These are phyloP conservation scores for Monosporozyma servazzii DNA, from an alignment of 805 yeast genomes.

Conservation along the genomic window DNA sequence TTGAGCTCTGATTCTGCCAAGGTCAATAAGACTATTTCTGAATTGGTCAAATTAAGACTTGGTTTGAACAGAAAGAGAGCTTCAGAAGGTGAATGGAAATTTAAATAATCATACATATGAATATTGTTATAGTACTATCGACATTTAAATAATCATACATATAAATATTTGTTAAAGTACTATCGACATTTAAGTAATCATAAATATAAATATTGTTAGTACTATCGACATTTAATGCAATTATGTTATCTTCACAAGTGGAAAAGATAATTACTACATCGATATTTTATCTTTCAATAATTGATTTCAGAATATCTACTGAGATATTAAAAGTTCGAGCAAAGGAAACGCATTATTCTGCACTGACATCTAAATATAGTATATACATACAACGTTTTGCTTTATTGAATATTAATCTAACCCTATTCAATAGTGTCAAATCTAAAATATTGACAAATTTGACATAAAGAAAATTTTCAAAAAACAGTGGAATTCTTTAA, in stretches of 20 bases:
- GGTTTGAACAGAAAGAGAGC: constrained; percentile 20
- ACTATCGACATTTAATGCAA: neutral
- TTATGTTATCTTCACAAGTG: too few species aligned
- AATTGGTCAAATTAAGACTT: constrained; percentile 30
- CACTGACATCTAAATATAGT: too few species aligned
- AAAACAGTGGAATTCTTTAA: too few species aligned
- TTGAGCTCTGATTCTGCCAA: constrained; percentile 20
- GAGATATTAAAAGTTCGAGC: too few species aligned
- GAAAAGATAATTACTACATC: too few species aligned
- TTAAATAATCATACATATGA: neutral
- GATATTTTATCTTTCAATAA: too few species aligned
- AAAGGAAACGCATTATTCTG: too few species aligned
- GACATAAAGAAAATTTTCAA: too few species aligned
- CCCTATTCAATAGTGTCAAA: too few species aligned
- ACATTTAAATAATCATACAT: neutral
- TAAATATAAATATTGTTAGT: neutral
- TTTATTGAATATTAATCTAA: too few species aligned
- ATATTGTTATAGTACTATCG: neutral
- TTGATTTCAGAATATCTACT: too few species aligned
- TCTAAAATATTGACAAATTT: too few species aligned
- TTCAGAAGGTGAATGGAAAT: neutral
- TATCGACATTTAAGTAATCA: neutral
- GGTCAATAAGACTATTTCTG: constrained; percentile 28
- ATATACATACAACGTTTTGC: neutral
- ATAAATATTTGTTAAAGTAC: neutral